phyloP scores from a whole-genome alignment of 2,329 filamentous ascomycete genomes.

The Cercospora sp. region DNA sequence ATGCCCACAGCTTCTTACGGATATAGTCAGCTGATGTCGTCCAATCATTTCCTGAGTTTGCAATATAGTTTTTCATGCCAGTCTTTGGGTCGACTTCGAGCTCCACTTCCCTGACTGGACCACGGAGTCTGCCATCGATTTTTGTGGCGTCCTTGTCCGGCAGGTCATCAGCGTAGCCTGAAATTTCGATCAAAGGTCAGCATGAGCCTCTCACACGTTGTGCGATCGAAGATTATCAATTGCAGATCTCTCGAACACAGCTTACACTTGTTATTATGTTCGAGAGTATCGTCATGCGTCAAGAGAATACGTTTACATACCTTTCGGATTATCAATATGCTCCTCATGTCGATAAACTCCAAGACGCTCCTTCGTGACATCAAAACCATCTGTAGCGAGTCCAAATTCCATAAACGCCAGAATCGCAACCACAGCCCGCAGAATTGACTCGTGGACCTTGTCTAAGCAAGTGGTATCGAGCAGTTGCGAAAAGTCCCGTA shows the following conservation, averaged over 20 bases:
- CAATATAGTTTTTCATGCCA: conserved; percentile 89
- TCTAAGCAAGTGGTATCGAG: conserved; percentile 6
- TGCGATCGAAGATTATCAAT: not conserved
- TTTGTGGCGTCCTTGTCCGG: not conserved
- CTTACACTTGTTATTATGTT: not conserved
- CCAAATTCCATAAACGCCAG: conserved; percentile 10
- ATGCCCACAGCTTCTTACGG: conserved; percentile 68
- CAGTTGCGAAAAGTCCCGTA: conserved; percentile 11
- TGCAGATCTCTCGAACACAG: not conserved
- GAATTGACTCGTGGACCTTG: conserved; percentile 3
- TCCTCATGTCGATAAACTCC: conserved; percentile 9
- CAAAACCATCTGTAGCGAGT: conserved; percentile 7
- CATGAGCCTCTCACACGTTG: not conserved
- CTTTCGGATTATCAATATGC: conserved; percentile 11
- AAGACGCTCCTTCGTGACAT: conserved; percentile 18
- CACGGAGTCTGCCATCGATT: conserved; percentile 2
- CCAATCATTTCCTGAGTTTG: conserved; percentile 74
- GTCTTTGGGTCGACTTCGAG: conserved; percentile 71
- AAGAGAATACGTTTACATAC: not conserved
- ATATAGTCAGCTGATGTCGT: conserved; percentile 79
- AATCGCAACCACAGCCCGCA: conserved; percentile 8
- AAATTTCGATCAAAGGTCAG: not conserved
- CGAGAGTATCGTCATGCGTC: not conserved
- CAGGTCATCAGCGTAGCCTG: not conserved
- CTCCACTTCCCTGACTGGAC: conserved; percentile 46